Base-by-base conservation (phyloP, 805 yeast genomes). In the Candida maltosa region DNA sequence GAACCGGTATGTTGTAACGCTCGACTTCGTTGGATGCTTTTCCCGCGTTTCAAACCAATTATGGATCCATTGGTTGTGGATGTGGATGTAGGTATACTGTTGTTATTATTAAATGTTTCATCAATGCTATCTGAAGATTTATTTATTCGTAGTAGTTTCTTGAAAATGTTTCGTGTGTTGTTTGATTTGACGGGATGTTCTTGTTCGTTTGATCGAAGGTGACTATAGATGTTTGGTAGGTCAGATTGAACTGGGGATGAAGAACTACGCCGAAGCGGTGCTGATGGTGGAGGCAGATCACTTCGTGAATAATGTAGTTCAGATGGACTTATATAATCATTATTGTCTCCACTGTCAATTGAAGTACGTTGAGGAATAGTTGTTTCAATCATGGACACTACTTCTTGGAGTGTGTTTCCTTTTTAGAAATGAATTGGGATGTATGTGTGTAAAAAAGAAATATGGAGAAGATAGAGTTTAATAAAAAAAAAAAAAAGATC, bases 201-300 rank as follows among this genome's bases (percentile, higher is more conserved):
- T 15, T 31, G 26, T 11, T 52, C 59, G 27, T 49, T 50, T 6
- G 53, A 34, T 9, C 63, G 42, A 21, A 56, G 43, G 29, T 44
- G 48, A 25, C 31, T 49, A 28, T 52, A 47, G 20, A 55, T 34
- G 9, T 41, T 31, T 4, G 63, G 52, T 22, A 57, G 38, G 24
- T 39, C 39, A 2, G 60, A 52, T 40, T 42, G 54, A 8, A 57
- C 45, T 15, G 60, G 58, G 10, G 52, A 45, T 15, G 46, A 31
- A 28, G 38, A 40, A 10, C 38, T 18, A 22, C 28, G 18, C 12
- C 32, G 20, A 9, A 32, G 26, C 16, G 23, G 8, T 6, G 31
- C 16, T 3, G 26, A 8, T 21, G 23, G 7, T 21, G 23, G 10
- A 21, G 23, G 23, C 23, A 21, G 10, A 24, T 31, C 10, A 24